phyloP scores from a whole-genome alignment of 164 flowering plant genomes.

The Echeveria elegans region DNA sequence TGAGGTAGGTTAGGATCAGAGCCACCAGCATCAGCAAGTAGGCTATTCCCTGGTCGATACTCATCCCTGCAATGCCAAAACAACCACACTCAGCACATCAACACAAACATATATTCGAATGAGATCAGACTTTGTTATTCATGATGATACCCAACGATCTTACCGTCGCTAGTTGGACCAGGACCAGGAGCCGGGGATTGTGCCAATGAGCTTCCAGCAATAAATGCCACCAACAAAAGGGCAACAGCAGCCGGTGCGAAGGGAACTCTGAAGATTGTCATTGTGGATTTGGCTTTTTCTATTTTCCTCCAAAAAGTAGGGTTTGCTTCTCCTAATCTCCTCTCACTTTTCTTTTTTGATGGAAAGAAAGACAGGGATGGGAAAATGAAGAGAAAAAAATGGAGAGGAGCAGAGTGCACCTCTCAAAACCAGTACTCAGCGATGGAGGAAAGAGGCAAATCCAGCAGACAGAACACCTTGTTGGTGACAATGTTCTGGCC shows the following conservation, averaged over 20 bases:
- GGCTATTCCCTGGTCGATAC: not conserved
- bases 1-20: slow-evolving; percentile 24
- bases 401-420: slow-evolving; percentile 1
- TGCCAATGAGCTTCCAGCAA: slow-evolving; percentile 20
- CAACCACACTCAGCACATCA: slow-evolving; percentile 11
- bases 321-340: not conserved
- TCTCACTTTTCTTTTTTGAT: no score
- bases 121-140: no score
- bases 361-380: not conserved
- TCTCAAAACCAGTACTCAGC: not conserved
- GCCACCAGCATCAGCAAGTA: slow-evolving; percentile 4
- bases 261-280: slow-evolving; percentile 25
- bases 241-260: slow-evolving; percentile 21
- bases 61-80: slow-evolving; percentile 16
- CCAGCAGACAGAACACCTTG: not conserved
- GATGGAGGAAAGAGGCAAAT: not conserved
- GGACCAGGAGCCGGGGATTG: slow-evolving; percentile 31
- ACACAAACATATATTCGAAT: slow-evolving; percentile 41
- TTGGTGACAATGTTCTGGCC: not conserved
- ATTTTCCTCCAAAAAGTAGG: not conserved
- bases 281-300: slow-evolving; percentile 9
- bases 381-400: not conserved
- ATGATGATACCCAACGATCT: not conserved
- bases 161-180: slow-evolving; percentile 47
- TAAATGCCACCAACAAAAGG: slow-evolving; percentile 18